phyloP scores from a whole-genome alignment of 2,329 filamentous ascomycete genomes.

The Tolypocladium inflatum region DNA sequence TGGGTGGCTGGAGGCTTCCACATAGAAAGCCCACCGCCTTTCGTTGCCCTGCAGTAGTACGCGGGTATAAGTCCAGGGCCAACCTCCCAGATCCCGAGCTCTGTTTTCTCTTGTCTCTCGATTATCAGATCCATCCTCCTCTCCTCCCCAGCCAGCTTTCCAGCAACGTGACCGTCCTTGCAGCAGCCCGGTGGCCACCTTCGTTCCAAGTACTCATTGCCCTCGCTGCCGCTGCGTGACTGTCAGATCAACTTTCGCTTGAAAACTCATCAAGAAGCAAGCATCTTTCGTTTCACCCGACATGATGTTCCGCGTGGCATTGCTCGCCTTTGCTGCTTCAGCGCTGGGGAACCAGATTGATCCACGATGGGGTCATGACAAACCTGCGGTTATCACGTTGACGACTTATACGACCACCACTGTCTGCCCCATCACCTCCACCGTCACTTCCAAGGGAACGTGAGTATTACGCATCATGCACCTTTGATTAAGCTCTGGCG shows the following conservation, averaged over 20 bases:
- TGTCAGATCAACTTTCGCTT: not conserved
- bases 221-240: not conserved
- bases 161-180: not conserved
- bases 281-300: not conserved
- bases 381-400: conserved; percentile 8
- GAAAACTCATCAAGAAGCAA: not conserved
- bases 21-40: not conserved
- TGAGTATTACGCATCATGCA: conserved; percentile 16
- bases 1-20: not conserved
- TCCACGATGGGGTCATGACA: not conserved
- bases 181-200: not conserved
- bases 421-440: conserved; percentile 35
- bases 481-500: not conserved
- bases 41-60: not conserved
- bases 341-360: conserved; percentile 3
- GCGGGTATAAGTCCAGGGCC: not conserved
- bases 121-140: not conserved
- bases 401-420: conserved; percentile 32
- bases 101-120: not conserved
- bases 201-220: not conserved
- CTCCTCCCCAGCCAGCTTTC: not conserved
- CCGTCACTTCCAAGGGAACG: conserved; percentile 28
- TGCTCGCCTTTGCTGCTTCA: conserved; percentile 5
- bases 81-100: not conserved
- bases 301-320: conserved; percentile 3